A percentile compares a stretch with the other conserved stretches of the same genome.
These are phyloP conservation scores for Rostrohypoxylon terebratum DNA, from an alignment of 495 filamentous ascomycete genomes.

Conservation along the genomic window DNA sequence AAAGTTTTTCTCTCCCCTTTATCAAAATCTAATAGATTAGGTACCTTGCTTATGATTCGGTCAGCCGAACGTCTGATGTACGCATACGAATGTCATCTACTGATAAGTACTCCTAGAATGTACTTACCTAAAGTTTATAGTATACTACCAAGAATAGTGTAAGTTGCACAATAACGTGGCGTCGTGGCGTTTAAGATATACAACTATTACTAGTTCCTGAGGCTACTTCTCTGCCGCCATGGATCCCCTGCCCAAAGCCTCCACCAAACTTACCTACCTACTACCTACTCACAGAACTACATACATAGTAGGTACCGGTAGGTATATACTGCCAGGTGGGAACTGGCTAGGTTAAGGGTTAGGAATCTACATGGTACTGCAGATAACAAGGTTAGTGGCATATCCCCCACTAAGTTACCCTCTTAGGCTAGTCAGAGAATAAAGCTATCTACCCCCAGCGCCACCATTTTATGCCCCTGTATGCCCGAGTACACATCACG, in stretches of 20 bases:
- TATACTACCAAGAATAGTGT: background rate
- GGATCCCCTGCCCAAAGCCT: background rate
- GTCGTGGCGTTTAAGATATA: background rate
- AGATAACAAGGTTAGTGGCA: background rate
- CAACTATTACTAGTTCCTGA: background rate
- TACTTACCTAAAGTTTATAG: background rate
- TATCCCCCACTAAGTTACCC: conserved; percentile 5
- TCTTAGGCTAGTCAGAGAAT: conserved; percentile 21
- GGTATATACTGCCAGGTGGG: no score
- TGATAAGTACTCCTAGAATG: no score
- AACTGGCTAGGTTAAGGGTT: background rate
- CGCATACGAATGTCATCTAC: background rate
- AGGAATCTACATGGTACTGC: no score
- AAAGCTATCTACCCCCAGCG: background rate
- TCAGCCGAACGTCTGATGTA: background rate
- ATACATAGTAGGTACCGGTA: no score
- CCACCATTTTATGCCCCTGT: conserved; percentile 18
- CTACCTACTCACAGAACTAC: background rate
- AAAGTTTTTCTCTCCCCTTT: background rate
- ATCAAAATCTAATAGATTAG: background rate
- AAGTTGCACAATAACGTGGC: background rate
- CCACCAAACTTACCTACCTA: background rate
- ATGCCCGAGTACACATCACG: conserved; percentile 1
- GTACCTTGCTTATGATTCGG: background rate
- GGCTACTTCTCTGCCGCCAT: background rate